A percentile compares a stretch with the other conserved stretches of the same genome.
Conservation (phyloP, 371 early-diverging fungal species). For the Dichotomocladium elegans region DNA sequence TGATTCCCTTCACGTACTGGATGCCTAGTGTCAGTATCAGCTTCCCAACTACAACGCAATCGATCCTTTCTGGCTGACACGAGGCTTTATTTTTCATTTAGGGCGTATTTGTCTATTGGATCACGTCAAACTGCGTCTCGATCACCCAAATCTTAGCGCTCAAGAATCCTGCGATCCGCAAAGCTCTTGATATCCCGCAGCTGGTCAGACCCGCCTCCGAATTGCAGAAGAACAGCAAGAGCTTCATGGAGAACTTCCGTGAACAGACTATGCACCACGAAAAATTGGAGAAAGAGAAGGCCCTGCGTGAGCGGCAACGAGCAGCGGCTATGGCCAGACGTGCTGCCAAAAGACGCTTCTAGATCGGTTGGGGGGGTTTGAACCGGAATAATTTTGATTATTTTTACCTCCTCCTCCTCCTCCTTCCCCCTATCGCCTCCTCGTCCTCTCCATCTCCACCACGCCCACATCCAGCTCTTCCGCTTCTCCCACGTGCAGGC, state of each 20-base stretch:
- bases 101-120: conserved; percentile 86
- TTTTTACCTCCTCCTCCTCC: not conserved
- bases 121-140: conserved; percentile 72
- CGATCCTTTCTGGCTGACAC: conserved; percentile 4
- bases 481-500: not conserved
- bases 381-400: not conserved
- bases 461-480: not conserved
- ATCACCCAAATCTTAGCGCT: conserved; percentile 67
- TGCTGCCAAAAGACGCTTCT: conserved; percentile 48
- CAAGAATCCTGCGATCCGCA: conserved; percentile 56
- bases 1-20: conserved; percentile 65
- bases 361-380: conserved; percentile 2
- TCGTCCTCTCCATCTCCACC: too few species aligned
- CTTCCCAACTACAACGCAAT: not conserved
- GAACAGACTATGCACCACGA: conserved; percentile 37
- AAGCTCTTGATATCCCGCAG: conserved; percentile 51
- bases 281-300: conserved; percentile 40
- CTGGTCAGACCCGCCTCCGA: conserved; percentile 46
- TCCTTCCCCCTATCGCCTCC: too few species aligned
- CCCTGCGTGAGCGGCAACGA: conserved; percentile 47
- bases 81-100: conserved; percentile 16
- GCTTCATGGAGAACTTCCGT: conserved; percentile 45
- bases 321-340: conserved; percentile 46
- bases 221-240: conserved; percentile 40
- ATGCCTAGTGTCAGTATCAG: conserved; percentile 68